These are phyloP conservation scores for Pyrus bretschneideri DNA, from an alignment of 306 rosid species.

Conservation along the genomic window DNA sequence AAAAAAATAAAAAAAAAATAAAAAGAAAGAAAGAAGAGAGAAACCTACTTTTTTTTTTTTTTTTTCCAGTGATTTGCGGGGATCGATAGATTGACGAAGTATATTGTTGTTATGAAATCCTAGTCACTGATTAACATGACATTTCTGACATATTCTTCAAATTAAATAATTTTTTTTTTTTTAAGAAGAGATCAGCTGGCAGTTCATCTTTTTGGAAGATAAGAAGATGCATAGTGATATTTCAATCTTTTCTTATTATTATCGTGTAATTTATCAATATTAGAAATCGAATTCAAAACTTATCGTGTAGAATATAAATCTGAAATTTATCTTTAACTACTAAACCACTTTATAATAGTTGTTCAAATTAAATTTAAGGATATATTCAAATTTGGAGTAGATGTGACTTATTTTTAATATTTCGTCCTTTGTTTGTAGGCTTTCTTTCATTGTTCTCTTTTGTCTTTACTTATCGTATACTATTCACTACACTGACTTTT, in stretches of 20 bases:
- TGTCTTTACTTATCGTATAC: neutral
- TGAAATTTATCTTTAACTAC: no score
- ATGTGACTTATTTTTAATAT: neutral
- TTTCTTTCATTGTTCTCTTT: neutral
- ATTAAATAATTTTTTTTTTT: neutral
- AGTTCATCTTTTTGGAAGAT: no score
- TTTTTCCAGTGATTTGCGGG: neutral
- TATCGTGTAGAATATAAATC: rapidly evolving
- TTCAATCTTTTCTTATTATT: rapidly evolving
- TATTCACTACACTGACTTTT: neutral
- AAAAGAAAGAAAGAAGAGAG: no score
- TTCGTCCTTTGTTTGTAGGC: neutral
- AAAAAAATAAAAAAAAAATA: no score
- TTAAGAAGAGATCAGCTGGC: no score
- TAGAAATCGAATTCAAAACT: rapidly evolving
- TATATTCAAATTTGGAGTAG: neutral
- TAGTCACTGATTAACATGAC: neutral
- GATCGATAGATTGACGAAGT: neutral
- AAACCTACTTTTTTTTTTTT: neutral
- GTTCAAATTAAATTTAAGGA: neutral
- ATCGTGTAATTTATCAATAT: rapidly evolving
- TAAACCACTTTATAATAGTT: rapidly evolving
- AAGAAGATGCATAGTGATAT: rapidly evolving
- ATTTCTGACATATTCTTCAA: neutral
- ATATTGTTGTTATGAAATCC: neutral